A percentile compares a stretch with the other conserved stretches of the same genome.
Evolutionary conservation across 768 basidiomycete genomes (phyloP).

Genomic region (Suillus paluster): DNA sequence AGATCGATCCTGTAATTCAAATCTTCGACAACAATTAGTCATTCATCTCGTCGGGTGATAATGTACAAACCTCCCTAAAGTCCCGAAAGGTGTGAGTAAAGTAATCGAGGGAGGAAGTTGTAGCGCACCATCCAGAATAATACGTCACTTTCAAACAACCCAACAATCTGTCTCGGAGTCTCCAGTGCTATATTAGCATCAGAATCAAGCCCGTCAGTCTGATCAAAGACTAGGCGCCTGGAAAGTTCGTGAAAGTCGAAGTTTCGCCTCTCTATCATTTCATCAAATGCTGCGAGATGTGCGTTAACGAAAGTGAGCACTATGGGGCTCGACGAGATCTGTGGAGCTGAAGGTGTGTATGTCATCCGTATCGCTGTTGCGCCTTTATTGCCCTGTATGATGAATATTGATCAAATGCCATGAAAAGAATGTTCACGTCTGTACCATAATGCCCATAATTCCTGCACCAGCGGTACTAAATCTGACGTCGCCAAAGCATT

Average conservation of each 20-base stretch:
- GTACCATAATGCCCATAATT: conserved; percentile 79
- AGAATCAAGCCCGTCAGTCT: conserved; percentile 18
- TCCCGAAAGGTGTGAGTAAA: neutral
- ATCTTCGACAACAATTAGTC: conserved; percentile 46
- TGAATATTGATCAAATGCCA: conserved; percentile 1
- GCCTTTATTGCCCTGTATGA: conserved; percentile 80
- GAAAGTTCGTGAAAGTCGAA: conserved; percentile 75
- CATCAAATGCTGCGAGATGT: conserved; percentile 85
- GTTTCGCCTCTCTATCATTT: conserved; percentile 75
- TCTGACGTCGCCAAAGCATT: conserved; percentile 57
- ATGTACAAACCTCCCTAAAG: conserved; percentile 57
- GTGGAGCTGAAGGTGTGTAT: conserved; percentile 49
- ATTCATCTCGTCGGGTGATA: neutral
- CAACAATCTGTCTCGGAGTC: conserved; percentile 42
- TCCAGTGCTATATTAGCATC: conserved; percentile 5
- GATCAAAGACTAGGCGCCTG: conserved; percentile 57
- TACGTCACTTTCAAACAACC: conserved; percentile 54
- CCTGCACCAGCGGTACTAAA: conserved; percentile 67
- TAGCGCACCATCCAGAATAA: conserved; percentile 76
- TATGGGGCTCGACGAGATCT: conserved; percentile 37
- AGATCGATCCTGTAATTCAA: conserved; percentile 81
- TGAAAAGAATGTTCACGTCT: conserved; percentile 2
- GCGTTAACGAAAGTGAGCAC: conserved; percentile 78
- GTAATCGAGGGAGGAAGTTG: neutral
- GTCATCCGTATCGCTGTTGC: conserved; percentile 67